These are phyloP conservation scores for Gossypium aridum DNA, from an alignment of 441 rosid species.

Conservation along the genomic window DNA sequence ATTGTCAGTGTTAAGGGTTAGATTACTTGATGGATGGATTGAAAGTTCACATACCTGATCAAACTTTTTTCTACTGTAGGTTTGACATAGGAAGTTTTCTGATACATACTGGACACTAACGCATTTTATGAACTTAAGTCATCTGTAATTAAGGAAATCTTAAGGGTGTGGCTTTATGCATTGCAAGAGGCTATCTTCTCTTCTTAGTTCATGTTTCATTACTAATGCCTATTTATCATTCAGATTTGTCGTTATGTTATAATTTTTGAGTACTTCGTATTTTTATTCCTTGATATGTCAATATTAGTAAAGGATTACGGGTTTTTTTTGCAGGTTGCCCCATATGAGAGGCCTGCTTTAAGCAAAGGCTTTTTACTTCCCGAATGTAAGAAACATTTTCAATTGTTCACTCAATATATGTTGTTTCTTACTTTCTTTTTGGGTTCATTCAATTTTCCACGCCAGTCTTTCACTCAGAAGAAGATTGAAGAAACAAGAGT, in stretches of 20 bases:
- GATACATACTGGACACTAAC: not conserved
- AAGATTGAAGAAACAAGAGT: conserved; percentile 3
- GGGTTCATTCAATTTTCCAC: not conserved
- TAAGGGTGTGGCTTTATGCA: not conserved
- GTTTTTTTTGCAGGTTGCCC: conserved; percentile 57
- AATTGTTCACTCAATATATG: not conserved
- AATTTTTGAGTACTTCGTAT: not conserved
- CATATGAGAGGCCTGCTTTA: conserved; percentile 95
- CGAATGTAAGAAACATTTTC: conserved; percentile 52
- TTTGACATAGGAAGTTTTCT: not conserved
- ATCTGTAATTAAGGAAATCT: not conserved
- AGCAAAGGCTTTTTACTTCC: conserved; percentile 93
- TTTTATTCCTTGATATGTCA: not conserved
- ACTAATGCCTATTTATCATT: not conserved
- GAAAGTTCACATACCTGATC: not conserved
- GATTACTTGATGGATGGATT: not conserved
- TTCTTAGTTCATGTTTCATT: not conserved
- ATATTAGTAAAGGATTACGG: not conserved
- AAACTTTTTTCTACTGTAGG: not conserved
- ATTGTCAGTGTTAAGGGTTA: not conserved
- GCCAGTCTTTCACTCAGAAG: not conserved
- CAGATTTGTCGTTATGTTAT: not conserved
- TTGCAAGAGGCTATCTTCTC: not conserved
- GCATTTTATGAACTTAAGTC: not conserved
- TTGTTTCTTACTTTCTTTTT: not conserved